phyloP scores from a whole-genome alignment of 2,329 filamentous ascomycete genomes.

The Cryphonectria radicalis region DNA sequence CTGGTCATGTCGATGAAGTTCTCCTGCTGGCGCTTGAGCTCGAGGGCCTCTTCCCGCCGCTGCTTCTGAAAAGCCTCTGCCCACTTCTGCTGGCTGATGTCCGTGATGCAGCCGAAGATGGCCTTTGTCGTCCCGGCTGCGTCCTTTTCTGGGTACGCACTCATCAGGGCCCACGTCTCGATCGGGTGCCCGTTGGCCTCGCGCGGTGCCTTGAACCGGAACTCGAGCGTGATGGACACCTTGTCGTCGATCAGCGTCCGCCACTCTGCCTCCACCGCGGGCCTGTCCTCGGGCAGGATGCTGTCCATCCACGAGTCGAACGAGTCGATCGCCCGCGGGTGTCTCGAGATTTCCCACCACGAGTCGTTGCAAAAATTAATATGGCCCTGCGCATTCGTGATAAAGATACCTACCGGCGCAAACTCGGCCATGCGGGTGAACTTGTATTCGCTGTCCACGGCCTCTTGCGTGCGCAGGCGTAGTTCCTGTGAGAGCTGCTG shows the following conservation, averaged over 20 bases:
- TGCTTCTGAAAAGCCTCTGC: slow-evolving; percentile 80
- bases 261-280: slow-evolving; percentile 61
- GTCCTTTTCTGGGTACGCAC: slow-evolving; percentile 73
- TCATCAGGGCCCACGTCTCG: slow-evolving; percentile 79
- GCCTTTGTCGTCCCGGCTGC: slow-evolving; percentile 68
- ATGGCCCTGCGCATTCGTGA: slow-evolving; percentile 70
- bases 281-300: slow-evolving; percentile 68
- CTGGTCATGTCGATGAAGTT: slow-evolving; percentile 77
- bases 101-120: slow-evolving; percentile 80
- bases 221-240: slow-evolving; percentile 70
- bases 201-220: slow-evolving; percentile 73
- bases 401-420: slow-evolving; percentile 83
- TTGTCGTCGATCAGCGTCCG: slow-evolving; percentile 63
- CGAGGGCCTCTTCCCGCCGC: slow-evolving; percentile 78
- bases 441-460: slow-evolving; percentile 71
- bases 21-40: slow-evolving; percentile 74
- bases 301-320: slow-evolving; percentile 74
- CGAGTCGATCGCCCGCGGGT: slow-evolving; percentile 61
- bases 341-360: slow-evolving; percentile 73
- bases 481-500: slow-evolving; percentile 79
- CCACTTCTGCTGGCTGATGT: slow-evolving; percentile 85
- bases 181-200: slow-evolving; percentile 61
- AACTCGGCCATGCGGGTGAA: slow-evolving; percentile 87
- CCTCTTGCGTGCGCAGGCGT: slow-evolving; percentile 65
- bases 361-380: slow-evolving; percentile 84